A percentile compares a stretch with the other conserved stretches of the same genome.
Evolutionary conservation across 1,284 basidiomycete species (phyloP).

Genomic region (Ceratobasidium papillatum): DNA sequence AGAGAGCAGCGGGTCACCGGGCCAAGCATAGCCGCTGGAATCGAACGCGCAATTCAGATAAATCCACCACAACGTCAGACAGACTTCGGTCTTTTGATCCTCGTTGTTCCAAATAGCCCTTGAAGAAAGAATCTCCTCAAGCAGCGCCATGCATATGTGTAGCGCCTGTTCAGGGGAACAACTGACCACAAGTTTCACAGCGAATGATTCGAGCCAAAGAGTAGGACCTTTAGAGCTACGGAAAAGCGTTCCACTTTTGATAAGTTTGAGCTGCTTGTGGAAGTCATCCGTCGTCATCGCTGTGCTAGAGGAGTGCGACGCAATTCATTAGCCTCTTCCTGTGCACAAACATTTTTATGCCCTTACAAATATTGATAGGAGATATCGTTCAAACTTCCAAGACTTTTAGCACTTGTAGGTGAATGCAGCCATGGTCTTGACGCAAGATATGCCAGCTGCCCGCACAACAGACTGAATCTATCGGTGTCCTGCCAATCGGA

Average conservation of each 20-base stretch:
- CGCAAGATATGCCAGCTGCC: not conserved
- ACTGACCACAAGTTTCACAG: not conserved
- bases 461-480: not conserved
- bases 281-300: not conserved
- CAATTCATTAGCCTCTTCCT: too few relatives aligned
- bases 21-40: not conserved
- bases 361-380: too few relatives aligned
- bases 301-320: too few relatives aligned
- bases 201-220: not conserved
- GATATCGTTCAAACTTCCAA: not conserved
- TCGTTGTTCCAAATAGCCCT: not conserved
- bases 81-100: not conserved
- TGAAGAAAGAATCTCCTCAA: not conserved
- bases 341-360: too few relatives aligned
- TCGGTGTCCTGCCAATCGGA: not conserved
- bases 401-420: too few relatives aligned
- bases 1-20: not conserved
- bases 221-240: not conserved
- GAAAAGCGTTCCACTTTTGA: not conserved
- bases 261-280: not conserved
- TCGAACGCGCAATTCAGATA: constrained; percentile 3
- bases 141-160: not conserved
- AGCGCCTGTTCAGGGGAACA: not conserved
- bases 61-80: constrained; percentile 9
- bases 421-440: not conserved